Base-by-base conservation (phyloP, 148 eudicot species). In the Arbutus unedo region DNA sequence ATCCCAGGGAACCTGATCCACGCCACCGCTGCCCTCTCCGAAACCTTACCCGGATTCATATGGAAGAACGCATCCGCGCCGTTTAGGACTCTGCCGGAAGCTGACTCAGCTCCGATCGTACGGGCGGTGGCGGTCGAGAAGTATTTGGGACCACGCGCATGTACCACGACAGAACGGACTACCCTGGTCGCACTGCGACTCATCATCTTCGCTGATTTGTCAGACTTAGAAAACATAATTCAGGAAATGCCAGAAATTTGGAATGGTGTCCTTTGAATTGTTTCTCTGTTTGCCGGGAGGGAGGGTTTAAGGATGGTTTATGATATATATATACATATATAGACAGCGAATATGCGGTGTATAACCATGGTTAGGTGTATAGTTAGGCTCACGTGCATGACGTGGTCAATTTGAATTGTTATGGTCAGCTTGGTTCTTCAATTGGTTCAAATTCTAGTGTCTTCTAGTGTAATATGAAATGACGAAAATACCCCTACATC, bases 111-210 rank as follows among this genome's bases (percentile, higher is more conserved):
- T 23, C 14, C 54, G 45, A 47, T 62, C 3, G 49, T 23, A 44
- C 55, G n/a, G 76, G 43, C 25, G 21, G 85, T 45, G 50, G 73
- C 59, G 67, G 87, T 66, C 4, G 88, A 88, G 85, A 89, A 90
- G 87, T 84, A 88, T 5, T 90, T 83, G 6, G 91, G 87, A 43
- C 48, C 74, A 47, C 5, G 89, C n/a, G 81, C 83, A n/a, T 44
- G 48, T 8, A 53, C 79, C 74, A 79, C 67, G 85, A 82, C 81
- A 41, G 90, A 84, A 57, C 90, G 86, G 47, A 86, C 87, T 78
- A 82, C 85, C 76, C 82, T 89, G 3, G 90, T 85, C 54, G 90
- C 90, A 48, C 79, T 68, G 48, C 96, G 92, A 75, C 89, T 90
- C 92, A 91, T 86, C 96, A 91, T 91, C 89, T 9, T 82, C 31